A percentile compares a stretch with the other conserved stretches of the same genome.
Conservation (phyloP, 164 flowering plant species). For the Cinnamomum chago region DNA sequence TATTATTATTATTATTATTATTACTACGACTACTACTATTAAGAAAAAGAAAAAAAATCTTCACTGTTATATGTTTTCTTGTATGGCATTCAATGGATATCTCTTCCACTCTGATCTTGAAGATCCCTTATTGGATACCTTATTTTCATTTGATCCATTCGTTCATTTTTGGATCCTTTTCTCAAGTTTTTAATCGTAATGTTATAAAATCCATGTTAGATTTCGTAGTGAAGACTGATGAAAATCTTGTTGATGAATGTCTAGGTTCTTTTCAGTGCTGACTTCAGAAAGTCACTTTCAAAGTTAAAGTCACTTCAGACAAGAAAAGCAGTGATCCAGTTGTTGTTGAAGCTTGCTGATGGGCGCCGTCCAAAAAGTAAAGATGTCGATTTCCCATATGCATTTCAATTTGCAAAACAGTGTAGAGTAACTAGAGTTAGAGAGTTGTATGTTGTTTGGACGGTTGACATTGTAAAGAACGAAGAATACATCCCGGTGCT, state of each 20-base stretch:
- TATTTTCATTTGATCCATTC: too few relatives aligned
- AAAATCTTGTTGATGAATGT: not conserved
- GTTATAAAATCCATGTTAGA: not conserved
- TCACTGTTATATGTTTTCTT: not conserved
- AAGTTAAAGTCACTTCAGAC: constrained; percentile 6
- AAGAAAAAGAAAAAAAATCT: not conserved
- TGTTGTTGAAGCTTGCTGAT: constrained; percentile 33
- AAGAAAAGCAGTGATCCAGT: constrained; percentile 18
- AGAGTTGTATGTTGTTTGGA: constrained; percentile 31
- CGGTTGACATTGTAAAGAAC: constrained; percentile 26
- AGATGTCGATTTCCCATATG: not conserved
- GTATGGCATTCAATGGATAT: too few relatives aligned
- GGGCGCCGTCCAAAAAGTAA: constrained; percentile 36
- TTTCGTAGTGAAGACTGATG: not conserved
- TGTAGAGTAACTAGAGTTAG: constrained; percentile 27
- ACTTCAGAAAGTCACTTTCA: constrained; percentile 27
- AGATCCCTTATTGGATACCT: too few relatives aligned
- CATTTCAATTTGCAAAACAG: constrained; percentile 27
- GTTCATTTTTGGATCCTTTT: too few relatives aligned
- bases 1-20: too few relatives aligned
- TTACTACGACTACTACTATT: too few relatives aligned
- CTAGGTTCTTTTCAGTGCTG: constrained; percentile 33
- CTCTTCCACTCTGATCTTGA: too few relatives aligned
- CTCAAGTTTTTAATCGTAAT: too few relatives aligned
- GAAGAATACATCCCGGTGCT: constrained; percentile 26